phyloP scores from a whole-genome alignment of 805 yeast genomes.

The Lachancea cidri region DNA sequence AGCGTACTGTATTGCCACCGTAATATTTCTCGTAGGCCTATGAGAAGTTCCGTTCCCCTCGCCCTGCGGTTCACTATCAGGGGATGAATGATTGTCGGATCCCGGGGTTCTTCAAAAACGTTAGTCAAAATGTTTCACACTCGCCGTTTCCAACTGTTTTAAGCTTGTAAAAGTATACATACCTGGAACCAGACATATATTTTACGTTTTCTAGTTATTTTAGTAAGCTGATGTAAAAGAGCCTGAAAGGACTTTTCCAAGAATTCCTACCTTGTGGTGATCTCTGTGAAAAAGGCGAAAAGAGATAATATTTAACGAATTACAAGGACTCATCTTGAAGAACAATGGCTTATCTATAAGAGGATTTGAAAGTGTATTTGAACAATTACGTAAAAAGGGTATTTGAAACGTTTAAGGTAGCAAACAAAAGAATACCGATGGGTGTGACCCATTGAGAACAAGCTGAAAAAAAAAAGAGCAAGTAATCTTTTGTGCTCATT shows the following conservation, averaged over 20 bases:
- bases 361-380: too few species aligned
- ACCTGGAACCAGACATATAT: neutral
- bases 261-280: too few species aligned
- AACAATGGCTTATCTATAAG: too few species aligned
- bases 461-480: too few species aligned
- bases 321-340: too few species aligned
- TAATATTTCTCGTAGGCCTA: slow-evolving; percentile 22
- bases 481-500: neutral
- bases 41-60: neutral
- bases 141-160: neutral
- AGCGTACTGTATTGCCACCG: slow-evolving; percentile 30
- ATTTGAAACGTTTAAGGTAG: too few species aligned
- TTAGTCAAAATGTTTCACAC: neutral
- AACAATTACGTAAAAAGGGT: too few species aligned
- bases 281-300: too few species aligned
- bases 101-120: neutral
- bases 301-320: neutral
- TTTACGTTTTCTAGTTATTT: neutral
- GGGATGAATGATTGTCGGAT: neutral
- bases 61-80: neutral
- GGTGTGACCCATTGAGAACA: too few species aligned
- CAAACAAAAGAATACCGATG: too few species aligned
- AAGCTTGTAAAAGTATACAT: neutral
- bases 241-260: too few species aligned
- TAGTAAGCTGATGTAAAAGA: neutral